These are phyloP conservation scores for Leishmania aethiopica DNA, from an alignment of 208 protist species.

Conservation along the genomic window DNA sequence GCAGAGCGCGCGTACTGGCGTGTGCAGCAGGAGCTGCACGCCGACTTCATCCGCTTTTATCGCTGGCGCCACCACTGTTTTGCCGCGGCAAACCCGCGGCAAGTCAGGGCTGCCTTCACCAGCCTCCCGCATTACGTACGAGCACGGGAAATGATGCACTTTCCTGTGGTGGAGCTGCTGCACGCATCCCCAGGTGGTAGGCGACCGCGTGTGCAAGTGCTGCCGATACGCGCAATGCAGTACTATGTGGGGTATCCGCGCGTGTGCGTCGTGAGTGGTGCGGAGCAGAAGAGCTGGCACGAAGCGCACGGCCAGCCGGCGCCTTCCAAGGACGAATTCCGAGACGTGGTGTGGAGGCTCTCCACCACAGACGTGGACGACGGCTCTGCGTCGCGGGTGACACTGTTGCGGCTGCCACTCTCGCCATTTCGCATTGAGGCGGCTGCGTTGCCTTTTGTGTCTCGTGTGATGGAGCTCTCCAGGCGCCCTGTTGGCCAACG, in stretches of 20 bases:
- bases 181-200: not conserved
- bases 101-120: conserved; percentile 21
- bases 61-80: conserved; percentile 5
- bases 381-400: not conserved
- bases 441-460: conserved; percentile 17
- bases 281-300: conserved; percentile 31
- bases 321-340: not conserved
- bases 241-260: conserved; percentile 32
- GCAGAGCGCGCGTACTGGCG: conserved; percentile 19
- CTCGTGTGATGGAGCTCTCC: not conserved
- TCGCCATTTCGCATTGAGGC: conserved; percentile 20
- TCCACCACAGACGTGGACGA: not conserved
- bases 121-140: conserved; percentile 32
- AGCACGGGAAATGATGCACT: conserved; percentile 24
- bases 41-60: conserved; percentile 27
- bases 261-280: conserved; percentile 29
- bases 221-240: conserved; percentile 17
- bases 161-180: conserved; percentile 41
- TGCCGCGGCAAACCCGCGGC: not conserved
- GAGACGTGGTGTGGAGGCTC: not conserved
- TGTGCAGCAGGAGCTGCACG: conserved; percentile 13
- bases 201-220: conserved; percentile 23
- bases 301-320: not conserved
- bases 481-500: not conserved
- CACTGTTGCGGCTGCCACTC: conserved; percentile 26